These are phyloP conservation scores for Globisporangium abappressorium DNA, from an alignment of 352 stramenopile species.

Conservation along the genomic window DNA sequence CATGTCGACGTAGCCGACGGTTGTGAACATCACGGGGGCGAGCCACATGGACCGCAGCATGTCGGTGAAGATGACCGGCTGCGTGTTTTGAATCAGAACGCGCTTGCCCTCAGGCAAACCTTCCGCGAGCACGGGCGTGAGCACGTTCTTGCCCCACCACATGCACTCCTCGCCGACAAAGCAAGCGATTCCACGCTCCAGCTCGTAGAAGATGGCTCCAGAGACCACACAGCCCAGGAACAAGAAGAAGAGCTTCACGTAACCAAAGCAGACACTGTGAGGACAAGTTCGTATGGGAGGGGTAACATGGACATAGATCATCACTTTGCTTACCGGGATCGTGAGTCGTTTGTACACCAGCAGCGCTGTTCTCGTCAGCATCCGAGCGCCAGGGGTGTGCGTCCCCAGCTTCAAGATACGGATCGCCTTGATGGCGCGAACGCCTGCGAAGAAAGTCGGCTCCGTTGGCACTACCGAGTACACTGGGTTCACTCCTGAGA, in stretches of 20 bases:
- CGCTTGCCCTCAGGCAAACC: constrained; percentile 31
- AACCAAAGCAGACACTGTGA: neutral
- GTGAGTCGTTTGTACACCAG: constrained; percentile 28
- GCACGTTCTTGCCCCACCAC: constrained; percentile 41
- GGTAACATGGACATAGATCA: neutral
- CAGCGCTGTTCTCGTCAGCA: constrained; percentile 34
- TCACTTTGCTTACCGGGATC: constrained; percentile 34
- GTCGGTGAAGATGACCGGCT: constrained; percentile 30
- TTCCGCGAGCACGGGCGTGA: constrained; percentile 29
- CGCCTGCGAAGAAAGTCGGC: constrained; percentile 37
- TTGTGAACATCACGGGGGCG: constrained; percentile 47
- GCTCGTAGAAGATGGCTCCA: constrained; percentile 43
- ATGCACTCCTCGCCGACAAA: constrained; percentile 29
- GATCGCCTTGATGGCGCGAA: constrained; percentile 43
- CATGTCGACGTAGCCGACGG: constrained; percentile 51
- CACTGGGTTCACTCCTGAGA: constrained; percentile 22
- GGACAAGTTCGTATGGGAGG: too few species aligned
- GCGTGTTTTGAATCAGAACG: constrained; percentile 38
- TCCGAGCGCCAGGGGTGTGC: constrained; percentile 36
- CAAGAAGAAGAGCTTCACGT: constrained; percentile 44
- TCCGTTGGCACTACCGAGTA: constrained; percentile 38
- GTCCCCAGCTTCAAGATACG: constrained; percentile 45
- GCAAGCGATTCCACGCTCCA: constrained; percentile 44
- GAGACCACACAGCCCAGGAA: constrained; percentile 40
- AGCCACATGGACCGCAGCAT: constrained; percentile 53